Base-by-base conservation (phyloP, 306 rosid species). In the Cicer chorassanicum region DNA sequence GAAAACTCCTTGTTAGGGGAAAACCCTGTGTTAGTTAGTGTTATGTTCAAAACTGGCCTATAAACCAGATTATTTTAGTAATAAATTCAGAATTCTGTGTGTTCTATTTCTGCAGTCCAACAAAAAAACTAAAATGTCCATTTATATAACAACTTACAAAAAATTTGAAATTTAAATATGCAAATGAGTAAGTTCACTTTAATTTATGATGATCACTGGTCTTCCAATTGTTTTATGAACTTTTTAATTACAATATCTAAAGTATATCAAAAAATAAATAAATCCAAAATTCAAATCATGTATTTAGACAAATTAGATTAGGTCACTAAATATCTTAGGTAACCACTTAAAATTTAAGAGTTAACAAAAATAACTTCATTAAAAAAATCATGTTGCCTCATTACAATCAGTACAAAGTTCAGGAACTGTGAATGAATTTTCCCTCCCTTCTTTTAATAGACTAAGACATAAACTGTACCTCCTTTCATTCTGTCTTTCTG, bases 401-500 rank as follows among this genome's bases (percentile, higher is more conserved):
- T 70, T 70, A 54, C 40, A 70, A 53, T 38, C 75, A 53, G 75
- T 53, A 69, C 24, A 68, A 68, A 67, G 57, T 24, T 67, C 18
- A n/a, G 14, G 34, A 64, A 65, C 11, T 15, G 36, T 9, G 46
- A 36, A 49, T 70, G 36, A 21, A 53, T 15, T 70, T 29, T 38
- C 46, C 74, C 15, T 43, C 61, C 46, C 8, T 43, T 50, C 63
- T 9, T 43, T 75, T 19, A 43, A 75, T 14, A 39, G 51, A 66
- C 19, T 6, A 46, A 36, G 74, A 39, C 85, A 70, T 76, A 65
- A 76, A 45, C 64, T 53, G 48, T 70, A 65, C 65, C 46, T 71
- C 45, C 48, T 65, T 56, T 40, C 7, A 11, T 50, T 72, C 63
- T 34, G 11, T 50, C 55, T 24, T 48, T 65, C 57, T 42, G 50